phyloP scores from a whole-genome alignment of 805 yeast genomes.

The Candida chilensis region DNA sequence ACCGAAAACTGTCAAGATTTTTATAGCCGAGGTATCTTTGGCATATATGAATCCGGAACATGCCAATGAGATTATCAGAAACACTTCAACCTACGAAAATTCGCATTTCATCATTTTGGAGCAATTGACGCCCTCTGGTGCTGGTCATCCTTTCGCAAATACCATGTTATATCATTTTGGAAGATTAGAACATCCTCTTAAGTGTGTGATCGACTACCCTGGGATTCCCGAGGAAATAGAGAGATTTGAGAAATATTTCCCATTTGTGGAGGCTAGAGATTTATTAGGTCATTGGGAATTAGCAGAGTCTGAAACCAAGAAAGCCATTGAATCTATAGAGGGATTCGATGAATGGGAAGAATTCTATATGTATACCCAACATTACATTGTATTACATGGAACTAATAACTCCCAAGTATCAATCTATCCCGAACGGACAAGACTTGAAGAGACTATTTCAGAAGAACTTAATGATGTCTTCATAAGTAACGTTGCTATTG shows the following conservation, averaged over 20 bases:
- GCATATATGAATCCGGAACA: conserved; percentile 67
- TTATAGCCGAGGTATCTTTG: conserved; percentile 75
- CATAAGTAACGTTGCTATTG: conserved; percentile 2
- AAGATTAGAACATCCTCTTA: conserved; percentile 58
- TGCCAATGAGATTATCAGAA: conserved; percentile 53
- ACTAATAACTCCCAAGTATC: conserved; percentile 23
- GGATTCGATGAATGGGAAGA: conserved; percentile 84
- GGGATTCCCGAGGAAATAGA: conserved; percentile 34
- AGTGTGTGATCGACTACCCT: conserved; percentile 53
- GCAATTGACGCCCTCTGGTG: conserved; percentile 61
- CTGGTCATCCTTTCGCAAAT: conserved; percentile 56
- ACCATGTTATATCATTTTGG: conserved; percentile 69
- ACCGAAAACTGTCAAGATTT: conserved; percentile 35
- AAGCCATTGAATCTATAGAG: conserved; percentile 40
- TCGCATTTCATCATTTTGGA: conserved; percentile 62
- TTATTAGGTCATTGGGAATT: conserved; percentile 53
- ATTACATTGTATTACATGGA: conserved; percentile 63
- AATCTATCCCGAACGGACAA: conserved; percentile 3
- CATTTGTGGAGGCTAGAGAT: conserved; percentile 39
- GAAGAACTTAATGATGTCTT: conserved; percentile 2
- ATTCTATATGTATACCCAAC: conserved; percentile 66
- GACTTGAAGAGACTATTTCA: conserved; percentile 2
- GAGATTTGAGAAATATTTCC: conserved; percentile 39
- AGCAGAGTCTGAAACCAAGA: conserved; percentile 25
- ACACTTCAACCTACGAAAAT: conserved; percentile 34